Evolutionary conservation across 176 grass and related monocot genomes (phyloP), one percentile per base, ranked within the genome.

Genomic region (Oryza longistaminata): DNA sequence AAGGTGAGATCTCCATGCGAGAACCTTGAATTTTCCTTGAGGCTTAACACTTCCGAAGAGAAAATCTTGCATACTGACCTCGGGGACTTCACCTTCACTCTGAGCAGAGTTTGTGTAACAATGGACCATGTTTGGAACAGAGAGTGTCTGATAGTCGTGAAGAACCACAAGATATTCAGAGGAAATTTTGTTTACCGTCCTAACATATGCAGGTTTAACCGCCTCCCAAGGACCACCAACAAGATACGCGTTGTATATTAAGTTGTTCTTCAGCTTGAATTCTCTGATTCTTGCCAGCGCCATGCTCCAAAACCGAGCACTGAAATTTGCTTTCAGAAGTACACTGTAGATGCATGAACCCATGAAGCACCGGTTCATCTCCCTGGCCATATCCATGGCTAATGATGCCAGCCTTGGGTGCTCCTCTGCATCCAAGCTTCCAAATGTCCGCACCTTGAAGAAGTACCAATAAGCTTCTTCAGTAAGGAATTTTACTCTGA

Each of bases 11-110:
- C 17, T 82, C 52, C 81, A 83, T 9, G 11, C 53, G 0, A 74
- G 70, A 29, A 48, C 81, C 60, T 73, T 40, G 17, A 83, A 83
- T 15, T 83, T 64, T 11, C 81, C 55, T 64, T 19, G 69, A 65
- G 55, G 70, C 10, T 0, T 33, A 44, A 69, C 53, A 72, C 1
- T 13, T 66, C 81, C 58, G 24, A 24, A 66, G 2, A 83, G 12
- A 40, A 83, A 19, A 34, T 74, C 81, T 74, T 65, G 40, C 26
- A 61, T 3, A 21, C 50, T 70, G 19, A 69, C 15, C 52, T 3
- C 19, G 9, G 37, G 39, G 64, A 15, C 15, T 66, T 66, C 77
- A 46, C 6, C 35, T 73, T 21, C 69, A 27, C 5, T 40, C 21
- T 24, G 25, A 31, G 42, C 17, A 13, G 25, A 68, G 1, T 24